phyloP scores from a whole-genome alignment of 345 rosid genomes.

The Salix dunnii region DNA sequence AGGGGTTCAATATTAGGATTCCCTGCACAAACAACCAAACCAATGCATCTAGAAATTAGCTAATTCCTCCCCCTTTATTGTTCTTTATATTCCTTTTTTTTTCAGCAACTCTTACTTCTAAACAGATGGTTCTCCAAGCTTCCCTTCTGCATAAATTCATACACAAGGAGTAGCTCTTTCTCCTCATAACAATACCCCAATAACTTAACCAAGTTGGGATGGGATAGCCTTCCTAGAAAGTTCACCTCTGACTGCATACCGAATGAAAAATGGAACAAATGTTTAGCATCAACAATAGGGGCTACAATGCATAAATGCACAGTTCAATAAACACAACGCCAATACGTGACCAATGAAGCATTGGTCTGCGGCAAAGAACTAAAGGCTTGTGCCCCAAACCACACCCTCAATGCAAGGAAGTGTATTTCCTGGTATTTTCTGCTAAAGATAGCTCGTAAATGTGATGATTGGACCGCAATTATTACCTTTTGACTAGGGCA shows the following conservation, averaged over 20 bases:
- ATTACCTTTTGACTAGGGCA: neutral
- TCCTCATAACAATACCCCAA: constrained; percentile 84
- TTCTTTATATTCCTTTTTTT: neutral
- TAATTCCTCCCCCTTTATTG: neutral
- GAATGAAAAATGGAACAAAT: neutral
- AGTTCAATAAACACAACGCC: neutral
- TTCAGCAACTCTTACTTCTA: constrained; percentile 47
- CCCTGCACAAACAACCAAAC: constrained; percentile 28
- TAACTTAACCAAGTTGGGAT: constrained; percentile 72
- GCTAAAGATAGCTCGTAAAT: neutral
- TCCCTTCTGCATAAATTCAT: constrained; percentile 77
- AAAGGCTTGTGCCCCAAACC: neutral
- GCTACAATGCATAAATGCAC: neutral
- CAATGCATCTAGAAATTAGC: neutral
- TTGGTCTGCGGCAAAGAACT: neutral
- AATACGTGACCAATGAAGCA: neutral
- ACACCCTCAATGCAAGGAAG: neutral
- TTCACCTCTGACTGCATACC: constrained; percentile 69
- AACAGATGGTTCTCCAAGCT: constrained; percentile 82
- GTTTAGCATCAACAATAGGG: constrained; percentile 6
- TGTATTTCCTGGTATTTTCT: neutral
- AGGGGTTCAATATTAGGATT: constrained; percentile 52
- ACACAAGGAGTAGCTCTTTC: constrained; percentile 66
- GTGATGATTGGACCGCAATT: neutral
- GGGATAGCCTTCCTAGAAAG: constrained; percentile 75